Percentiles rank a stretch among this genome's conserved stretches.
These are phyloP conservation scores for Ophiostoma montium DNA, from an alignment of 2,329 filamentous ascomycete species.

Conservation along the genomic window DNA sequence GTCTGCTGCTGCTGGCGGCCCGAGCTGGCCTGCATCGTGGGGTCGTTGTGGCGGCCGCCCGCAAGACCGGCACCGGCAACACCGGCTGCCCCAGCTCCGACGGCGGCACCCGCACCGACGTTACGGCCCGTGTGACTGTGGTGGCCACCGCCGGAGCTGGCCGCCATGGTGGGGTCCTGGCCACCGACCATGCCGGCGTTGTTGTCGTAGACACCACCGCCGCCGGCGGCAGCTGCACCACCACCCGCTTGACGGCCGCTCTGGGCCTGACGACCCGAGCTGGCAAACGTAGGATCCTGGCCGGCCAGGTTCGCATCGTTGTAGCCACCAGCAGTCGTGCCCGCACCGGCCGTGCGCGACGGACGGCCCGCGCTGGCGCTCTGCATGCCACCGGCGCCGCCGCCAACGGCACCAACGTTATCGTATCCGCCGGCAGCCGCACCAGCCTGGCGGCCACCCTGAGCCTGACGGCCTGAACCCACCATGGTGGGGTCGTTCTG, in stretches of 20 bases:
- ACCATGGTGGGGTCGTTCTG: background rate
- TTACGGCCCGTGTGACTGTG: too few relatives aligned
- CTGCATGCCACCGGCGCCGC: background rate
- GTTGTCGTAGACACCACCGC: background rate
- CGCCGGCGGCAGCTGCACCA: background rate
- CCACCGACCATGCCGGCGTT: background rate
- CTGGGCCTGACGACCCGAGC: background rate
- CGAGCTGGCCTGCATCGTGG: conserved; percentile 31
- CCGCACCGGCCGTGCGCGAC: background rate
- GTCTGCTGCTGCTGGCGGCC: background rate
- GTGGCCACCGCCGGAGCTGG: background rate
- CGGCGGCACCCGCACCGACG: background rate
- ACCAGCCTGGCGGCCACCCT: background rate
- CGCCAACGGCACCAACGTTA: background rate
- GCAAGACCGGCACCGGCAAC: background rate
- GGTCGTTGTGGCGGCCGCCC: background rate
- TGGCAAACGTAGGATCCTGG: background rate
- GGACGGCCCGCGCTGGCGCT: background rate
- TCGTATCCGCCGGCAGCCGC: background rate
- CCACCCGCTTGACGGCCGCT: background rate
- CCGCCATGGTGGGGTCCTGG: background rate
- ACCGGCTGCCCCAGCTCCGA: background rate
- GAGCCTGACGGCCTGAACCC: background rate
- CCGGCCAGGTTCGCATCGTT: background rate
- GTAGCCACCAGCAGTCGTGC: background rate